A percentile compares a stretch with the other conserved stretches of the same genome.
phyloP scores from a whole-genome alignment of 176 grass and related monocot genomes.

The Aegilops bicornis region DNA sequence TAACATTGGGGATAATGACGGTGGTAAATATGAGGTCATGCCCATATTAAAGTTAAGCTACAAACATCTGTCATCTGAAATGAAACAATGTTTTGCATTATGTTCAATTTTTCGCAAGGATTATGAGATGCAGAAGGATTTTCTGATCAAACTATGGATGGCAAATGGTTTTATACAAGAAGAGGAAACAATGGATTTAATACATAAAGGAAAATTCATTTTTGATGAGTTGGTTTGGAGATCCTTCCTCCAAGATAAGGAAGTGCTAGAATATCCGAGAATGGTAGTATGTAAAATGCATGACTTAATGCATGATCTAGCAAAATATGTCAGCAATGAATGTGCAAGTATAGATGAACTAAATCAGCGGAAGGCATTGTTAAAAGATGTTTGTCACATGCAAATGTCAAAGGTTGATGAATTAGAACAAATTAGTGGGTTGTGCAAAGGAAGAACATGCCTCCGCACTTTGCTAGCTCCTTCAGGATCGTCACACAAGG shows the following conservation, averaged over 20 bases:
- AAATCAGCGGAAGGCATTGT: neutral
- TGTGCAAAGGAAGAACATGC: neutral
- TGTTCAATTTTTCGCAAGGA: constrained; percentile 21
- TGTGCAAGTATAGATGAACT: neutral
- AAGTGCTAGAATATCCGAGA: no score
- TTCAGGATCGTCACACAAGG: no score
- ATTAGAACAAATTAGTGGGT: neutral
- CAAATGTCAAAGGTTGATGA: neutral
- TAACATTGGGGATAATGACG: neutral
- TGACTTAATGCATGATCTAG: constrained; percentile 33
- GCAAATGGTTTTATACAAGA: constrained; percentile 8
- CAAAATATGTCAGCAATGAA: neutral
- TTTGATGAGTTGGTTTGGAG: constrained; percentile 26
- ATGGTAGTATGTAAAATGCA: constrained; percentile 19
- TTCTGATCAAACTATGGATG: constrained; percentile 6
- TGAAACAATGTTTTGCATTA: constrained; percentile 23
- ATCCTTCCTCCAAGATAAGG: constrained; percentile 17
- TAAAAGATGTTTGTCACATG: neutral
- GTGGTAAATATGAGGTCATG: neutral
- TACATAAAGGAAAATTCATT: neutral
- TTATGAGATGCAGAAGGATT: neutral
- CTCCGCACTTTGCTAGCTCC: no score
- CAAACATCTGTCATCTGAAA: neutral
- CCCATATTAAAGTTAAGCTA: constrained; percentile 21
- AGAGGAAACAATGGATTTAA: neutral